These are phyloP conservation scores for Scenedesmus sp. DNA, from an alignment of 163 green algal genomes.

Conservation along the genomic window DNA sequence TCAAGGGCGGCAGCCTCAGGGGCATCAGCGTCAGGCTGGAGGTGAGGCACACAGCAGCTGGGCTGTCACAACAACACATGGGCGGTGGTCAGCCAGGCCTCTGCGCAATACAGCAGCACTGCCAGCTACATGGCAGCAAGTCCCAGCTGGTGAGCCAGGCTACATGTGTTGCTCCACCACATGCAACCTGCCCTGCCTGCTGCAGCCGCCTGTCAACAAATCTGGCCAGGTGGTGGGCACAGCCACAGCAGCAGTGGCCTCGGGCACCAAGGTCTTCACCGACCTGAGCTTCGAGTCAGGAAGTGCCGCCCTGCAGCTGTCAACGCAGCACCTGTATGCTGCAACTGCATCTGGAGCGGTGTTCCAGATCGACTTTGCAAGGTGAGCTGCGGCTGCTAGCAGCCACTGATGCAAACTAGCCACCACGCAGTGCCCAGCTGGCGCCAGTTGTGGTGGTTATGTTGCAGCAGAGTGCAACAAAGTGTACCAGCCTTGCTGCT, in stretches of 20 bases:
- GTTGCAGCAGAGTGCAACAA: neutral
- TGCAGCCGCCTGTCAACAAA: slow-evolving; percentile 26
- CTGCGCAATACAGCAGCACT: neutral
- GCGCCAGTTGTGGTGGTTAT: neutral
- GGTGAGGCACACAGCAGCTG: slow-evolving; percentile 41
- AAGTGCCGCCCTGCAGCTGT: slow-evolving; percentile 56
- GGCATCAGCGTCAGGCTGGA: slow-evolving; percentile 69
- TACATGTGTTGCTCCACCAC: neutral
- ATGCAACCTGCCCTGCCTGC: neutral
- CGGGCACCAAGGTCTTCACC: slow-evolving; percentile 81
- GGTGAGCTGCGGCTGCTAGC: slow-evolving; percentile 42
- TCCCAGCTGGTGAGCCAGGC: neutral
- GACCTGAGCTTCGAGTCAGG: slow-evolving; percentile 80
- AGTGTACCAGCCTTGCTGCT: neutral
- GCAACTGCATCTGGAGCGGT: slow-evolving; percentile 75
- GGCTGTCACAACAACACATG: neutral
- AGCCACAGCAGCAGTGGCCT: slow-evolving; percentile 52
- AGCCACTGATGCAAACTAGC: too few relatives aligned
- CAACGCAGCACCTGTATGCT: slow-evolving; percentile 71
- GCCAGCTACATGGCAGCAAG: too few relatives aligned
- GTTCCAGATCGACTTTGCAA: slow-evolving; percentile 76
- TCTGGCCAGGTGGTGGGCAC: slow-evolving; percentile 59
- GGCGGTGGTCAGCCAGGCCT: neutral
- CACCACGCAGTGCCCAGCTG: neutral
- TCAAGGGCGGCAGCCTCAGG: slow-evolving; percentile 73